These are phyloP conservation scores for Anethum foeniculum DNA, from an alignment of 140 eudicot genomes.

Conservation along the genomic window DNA sequence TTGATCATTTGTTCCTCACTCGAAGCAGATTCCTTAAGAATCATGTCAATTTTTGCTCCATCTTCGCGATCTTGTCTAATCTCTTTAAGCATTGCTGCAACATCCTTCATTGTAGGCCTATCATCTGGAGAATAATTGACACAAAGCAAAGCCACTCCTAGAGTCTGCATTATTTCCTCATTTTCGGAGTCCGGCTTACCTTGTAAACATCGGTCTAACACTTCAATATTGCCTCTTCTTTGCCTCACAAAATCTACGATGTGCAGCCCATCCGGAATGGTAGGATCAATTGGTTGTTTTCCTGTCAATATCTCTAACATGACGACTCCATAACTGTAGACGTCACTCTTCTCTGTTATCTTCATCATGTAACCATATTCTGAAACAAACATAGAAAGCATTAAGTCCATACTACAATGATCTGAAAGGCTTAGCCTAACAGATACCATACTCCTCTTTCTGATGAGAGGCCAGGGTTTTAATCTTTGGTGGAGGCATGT, in stretches of 20 bases:
- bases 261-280: slow-evolving; percentile 68
- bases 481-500: not conserved
- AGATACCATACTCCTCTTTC: not conserved
- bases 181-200: slow-evolving; percentile 56
- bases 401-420: not conserved
- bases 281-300: slow-evolving; percentile 79
- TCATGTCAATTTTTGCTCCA: slow-evolving; percentile 50
- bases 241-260: slow-evolving; percentile 73
- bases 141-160: slow-evolving; percentile 64
- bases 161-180: slow-evolving; percentile 67
- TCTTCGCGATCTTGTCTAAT: slow-evolving; percentile 73
- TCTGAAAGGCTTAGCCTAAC: not conserved
- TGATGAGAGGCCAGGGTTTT: not conserved
- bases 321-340: slow-evolving; percentile 76
- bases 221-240: slow-evolving; percentile 45
- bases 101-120: slow-evolving; percentile 82
- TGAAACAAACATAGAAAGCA: slow-evolving; percentile 3
- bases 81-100: slow-evolving; percentile 74
- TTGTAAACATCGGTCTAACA: slow-evolving; percentile 46
- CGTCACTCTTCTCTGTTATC: slow-evolving; percentile 79
- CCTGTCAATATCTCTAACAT: slow-evolving; percentile 70
- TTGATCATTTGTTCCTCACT: slow-evolving; percentile 15
- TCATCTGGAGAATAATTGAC: slow-evolving; percentile 59
- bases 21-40: slow-evolving; percentile 48
- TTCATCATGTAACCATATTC: slow-evolving; percentile 82